Percentiles rank a stretch among this genome's conserved stretches.
phyloP scores from a whole-genome alignment of 2,329 filamentous ascomycete genomes.

The Tolypocladium inflatum region DNA sequence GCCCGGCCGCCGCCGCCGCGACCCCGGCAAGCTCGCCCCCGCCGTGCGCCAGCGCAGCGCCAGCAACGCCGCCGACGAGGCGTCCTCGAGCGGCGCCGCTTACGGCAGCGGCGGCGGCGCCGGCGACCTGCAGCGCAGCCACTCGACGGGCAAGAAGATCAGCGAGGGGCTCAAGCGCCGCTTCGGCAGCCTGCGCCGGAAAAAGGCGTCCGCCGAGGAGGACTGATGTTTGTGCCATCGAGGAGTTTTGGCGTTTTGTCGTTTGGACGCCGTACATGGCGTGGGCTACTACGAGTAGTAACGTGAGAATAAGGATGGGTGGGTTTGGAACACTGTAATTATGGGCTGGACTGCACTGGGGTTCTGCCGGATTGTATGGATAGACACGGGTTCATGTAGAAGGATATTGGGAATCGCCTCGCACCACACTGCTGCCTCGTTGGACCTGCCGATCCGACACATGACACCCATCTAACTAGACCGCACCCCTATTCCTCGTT shows the following conservation, averaged over 20 bases:
- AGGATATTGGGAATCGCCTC: too few species aligned
- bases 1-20: constrained; percentile 18
- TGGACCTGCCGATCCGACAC: too few species aligned
- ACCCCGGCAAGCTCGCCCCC: constrained; percentile 5
- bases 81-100: constrained; percentile 11
- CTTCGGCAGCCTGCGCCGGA: constrained; percentile 42
- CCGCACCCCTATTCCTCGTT: neutral
- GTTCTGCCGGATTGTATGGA: neutral
- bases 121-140: constrained; percentile 23
- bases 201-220: constrained; percentile 18
- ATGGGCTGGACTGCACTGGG: neutral
- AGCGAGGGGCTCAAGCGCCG: constrained; percentile 43
- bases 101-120: constrained; percentile 8
- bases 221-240: too few species aligned
- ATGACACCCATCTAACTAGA: too few species aligned
- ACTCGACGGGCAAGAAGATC: constrained; percentile 33
- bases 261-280: neutral
- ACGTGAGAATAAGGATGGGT: neutral
- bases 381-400: neutral
- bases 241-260: neutral
- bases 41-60: constrained; percentile 32
- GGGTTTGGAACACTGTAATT: neutral
- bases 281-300: too few species aligned
- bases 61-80: constrained; percentile 25
- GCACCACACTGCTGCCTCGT: too few species aligned